Evolutionary conservation across 139 green algal genomes (phyloP).

Genomic region (Tetraselmis striata): DNA sequence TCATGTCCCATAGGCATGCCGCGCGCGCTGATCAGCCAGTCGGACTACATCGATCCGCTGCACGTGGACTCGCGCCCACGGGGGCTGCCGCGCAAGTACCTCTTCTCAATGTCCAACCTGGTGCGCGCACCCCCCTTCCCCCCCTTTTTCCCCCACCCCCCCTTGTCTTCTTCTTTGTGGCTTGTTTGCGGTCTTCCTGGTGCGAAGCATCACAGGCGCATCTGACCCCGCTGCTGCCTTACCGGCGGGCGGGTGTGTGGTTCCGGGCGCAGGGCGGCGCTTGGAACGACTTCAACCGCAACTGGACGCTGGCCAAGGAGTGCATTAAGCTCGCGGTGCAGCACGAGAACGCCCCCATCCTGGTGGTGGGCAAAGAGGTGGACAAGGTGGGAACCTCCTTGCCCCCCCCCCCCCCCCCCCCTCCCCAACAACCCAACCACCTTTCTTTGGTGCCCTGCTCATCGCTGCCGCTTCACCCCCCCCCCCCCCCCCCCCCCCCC

Average conservation of each 20-base stretch:
- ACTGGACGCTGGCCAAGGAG: slow-evolving; percentile 26
- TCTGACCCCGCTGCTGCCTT: not conserved
- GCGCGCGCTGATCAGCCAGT: slow-evolving; percentile 19
- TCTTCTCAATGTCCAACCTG: not conserved
- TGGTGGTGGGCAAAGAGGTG: slow-evolving; percentile 8
- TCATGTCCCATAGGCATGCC: no score
- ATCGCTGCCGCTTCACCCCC: no score
- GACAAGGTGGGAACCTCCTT: slow-evolving; percentile 17
- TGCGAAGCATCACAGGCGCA: not conserved
- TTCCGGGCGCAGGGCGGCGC: slow-evolving; percentile 17
- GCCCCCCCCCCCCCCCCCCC: no score
- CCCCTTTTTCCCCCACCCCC: not conserved
- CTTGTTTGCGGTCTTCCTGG: not conserved
- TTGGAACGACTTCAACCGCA: slow-evolving; percentile 32
- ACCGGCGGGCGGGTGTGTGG: slow-evolving; percentile 1
- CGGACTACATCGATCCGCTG: slow-evolving; percentile 20
- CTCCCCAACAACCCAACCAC: no score
- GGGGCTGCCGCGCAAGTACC: not conserved
- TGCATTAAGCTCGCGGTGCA: slow-evolving; percentile 2
- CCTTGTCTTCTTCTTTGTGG: not conserved
- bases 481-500: no score
- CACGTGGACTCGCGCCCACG: not conserved
- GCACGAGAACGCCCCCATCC: not conserved
- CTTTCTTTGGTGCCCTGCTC: no score
- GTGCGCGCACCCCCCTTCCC: not conserved